Evolutionary conservation across 768 basidiomycete genomes (phyloP), one percentile per base, ranked within the genome.

Genomic region (Termitomyces heimii): DNA sequence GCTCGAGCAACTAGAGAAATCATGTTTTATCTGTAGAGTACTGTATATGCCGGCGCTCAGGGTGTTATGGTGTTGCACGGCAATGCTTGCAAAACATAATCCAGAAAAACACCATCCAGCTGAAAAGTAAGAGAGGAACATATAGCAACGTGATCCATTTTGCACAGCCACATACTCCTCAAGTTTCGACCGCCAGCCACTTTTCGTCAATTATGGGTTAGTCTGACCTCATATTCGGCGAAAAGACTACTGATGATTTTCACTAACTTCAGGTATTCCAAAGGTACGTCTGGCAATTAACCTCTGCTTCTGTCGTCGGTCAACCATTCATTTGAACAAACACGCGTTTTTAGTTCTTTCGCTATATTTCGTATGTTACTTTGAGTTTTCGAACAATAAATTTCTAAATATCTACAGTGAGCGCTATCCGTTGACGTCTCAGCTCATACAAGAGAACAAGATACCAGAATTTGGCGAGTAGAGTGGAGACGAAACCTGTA

Each of bases 361-460:
- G 94, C 73, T 97, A 94, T 70, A 92, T 95, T 65, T 95, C 94
- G 88, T 92, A 71, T 65, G 90, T 76, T 50, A 46, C 40, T n/a
- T 42, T 4, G 37, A 48, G 20, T 37, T 9, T 8, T 14, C 20
- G 0, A 20, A 8, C 8, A 26, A 20, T 29, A 34, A 16, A 16
- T 9, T 12, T 58, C 42, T 68, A 44, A 72, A 43, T 16, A 32
- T 24, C 43, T 28, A 9, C 67, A 96, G 94, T 60, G 97, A 98
- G 77, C 87, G 97, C 60, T 99, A 99, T 71, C 96, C 97, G 51
- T 82, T 99, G 63, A 99, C 95, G 16, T 98, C 96, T 18, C 97
- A 98, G 71, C 80, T 98, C 57, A 97, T 98, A 61, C 86, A 96
- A 71, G 94, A 97, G 77, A 97, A 98, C 76, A 94, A 94, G 78